Conservation (phyloP, 2,329 filamentous ascomycete species). For the Microdochium bolleyi region DNA sequence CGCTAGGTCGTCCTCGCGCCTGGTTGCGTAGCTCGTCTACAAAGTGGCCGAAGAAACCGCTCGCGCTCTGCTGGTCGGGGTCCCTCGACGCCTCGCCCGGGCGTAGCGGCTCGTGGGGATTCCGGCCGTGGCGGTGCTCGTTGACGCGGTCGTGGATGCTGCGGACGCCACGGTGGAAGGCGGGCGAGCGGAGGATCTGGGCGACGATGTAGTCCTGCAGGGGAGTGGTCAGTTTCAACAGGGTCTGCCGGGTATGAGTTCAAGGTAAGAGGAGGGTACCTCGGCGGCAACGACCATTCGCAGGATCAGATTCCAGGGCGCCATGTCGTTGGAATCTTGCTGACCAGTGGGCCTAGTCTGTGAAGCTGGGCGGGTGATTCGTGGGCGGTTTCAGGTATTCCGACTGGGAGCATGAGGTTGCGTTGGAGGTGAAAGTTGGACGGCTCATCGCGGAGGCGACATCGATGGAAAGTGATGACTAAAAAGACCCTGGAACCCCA, state of each 20-base stretch:
- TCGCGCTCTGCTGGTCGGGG: slow-evolving; percentile 14
- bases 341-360: neutral
- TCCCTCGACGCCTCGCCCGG: slow-evolving; percentile 42
- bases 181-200: slow-evolving; percentile 41
- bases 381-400: neutral
- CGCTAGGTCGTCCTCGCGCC: slow-evolving; percentile 32
- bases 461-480: no score
- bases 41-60: slow-evolving; percentile 37
- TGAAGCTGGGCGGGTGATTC: neutral
- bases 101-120: slow-evolving; percentile 40
- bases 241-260: no score
- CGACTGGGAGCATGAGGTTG: no score
- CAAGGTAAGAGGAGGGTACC: no score
- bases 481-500: no score
- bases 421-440: neutral
- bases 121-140: slow-evolving; percentile 37
- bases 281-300: neutral
- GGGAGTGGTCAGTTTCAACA: neutral
- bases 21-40: slow-evolving; percentile 43
- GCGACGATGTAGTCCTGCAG: slow-evolving; percentile 5
- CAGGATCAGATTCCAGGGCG: neutral
- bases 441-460: neutral
- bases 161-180: slow-evolving; percentile 43
- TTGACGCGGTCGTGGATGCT: slow-evolving; percentile 43
- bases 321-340: neutral